Percentiles rank a stretch among this genome's conserved stretches.
phyloP scores from a whole-genome alignment of 371 early-diverging fungal species.

The Basidiobolus heterosporus region DNA sequence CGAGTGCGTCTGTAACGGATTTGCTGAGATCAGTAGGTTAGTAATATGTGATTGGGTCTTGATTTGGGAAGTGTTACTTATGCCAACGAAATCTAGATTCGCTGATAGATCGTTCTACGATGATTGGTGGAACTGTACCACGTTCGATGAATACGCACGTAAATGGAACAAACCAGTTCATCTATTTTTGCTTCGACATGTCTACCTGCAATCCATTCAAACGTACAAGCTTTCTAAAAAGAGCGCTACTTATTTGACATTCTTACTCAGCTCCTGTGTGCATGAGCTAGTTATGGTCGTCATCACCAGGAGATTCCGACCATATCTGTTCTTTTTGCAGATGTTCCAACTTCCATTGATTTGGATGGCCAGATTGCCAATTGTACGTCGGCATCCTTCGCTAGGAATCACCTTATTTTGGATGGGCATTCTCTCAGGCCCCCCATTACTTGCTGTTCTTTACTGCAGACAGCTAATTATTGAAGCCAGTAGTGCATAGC shows the following conservation, averaged over 20 bases:
- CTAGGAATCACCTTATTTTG: constrained; percentile 39
- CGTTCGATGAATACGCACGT: constrained; percentile 87
- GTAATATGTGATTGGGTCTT: background rate
- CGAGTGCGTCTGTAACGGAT: constrained; percentile 86
- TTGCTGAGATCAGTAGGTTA: constrained; percentile 84
- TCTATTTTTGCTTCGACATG: constrained; percentile 81
- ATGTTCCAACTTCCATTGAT: constrained; percentile 91
- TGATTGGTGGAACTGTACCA: constrained; percentile 95
- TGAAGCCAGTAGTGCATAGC: no score
- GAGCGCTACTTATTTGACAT: constrained; percentile 68
- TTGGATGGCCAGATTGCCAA: constrained; percentile 25
- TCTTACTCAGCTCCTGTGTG: constrained; percentile 67
- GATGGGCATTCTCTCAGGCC: constrained; percentile 65
- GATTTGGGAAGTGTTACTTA: background rate
- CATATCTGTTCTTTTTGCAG: constrained; percentile 75
- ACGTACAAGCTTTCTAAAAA: constrained; percentile 52
- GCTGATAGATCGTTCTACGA: constrained; percentile 96
- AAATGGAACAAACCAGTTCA: constrained; percentile 98
- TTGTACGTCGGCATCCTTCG: constrained; percentile 20
- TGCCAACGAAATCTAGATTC: constrained; percentile 28
- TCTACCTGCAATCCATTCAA: constrained; percentile 68
- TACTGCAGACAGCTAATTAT: constrained; percentile 41
- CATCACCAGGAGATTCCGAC: constrained; percentile 44
- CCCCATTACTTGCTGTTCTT: constrained; percentile 58
- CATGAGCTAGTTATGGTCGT: constrained; percentile 83